phyloP scores from a whole-genome alignment of 179 eudicot genomes.

The Gypsophila paniculata region DNA sequence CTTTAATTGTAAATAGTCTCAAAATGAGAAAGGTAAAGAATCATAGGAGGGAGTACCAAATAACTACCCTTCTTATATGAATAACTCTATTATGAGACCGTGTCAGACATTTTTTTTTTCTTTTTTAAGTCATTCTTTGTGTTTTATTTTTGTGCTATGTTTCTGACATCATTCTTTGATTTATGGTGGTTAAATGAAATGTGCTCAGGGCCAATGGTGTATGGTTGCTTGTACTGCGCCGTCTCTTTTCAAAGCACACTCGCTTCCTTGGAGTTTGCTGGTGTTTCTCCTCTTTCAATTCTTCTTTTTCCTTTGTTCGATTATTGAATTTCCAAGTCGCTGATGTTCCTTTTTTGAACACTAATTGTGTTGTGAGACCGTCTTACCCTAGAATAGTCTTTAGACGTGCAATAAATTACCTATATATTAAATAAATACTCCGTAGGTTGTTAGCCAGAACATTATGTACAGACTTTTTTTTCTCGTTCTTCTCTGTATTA shows the following conservation, averaged over 20 bases:
- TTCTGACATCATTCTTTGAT: background rate
- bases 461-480: background rate
- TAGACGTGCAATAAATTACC: too few species aligned
- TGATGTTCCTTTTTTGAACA: too few species aligned
- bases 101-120: too few species aligned
- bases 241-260: constrained; percentile 68
- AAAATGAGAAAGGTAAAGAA: too few species aligned
- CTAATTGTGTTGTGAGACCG: too few species aligned
- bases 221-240: constrained; percentile 90
- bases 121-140: too few species aligned
- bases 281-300: constrained; percentile 24
- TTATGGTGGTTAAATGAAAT: background rate
- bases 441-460: background rate
- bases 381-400: too few species aligned
- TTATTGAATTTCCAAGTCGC: background rate
- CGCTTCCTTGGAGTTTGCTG: constrained; percentile 74
- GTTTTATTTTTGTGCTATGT: background rate
- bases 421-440: too few species aligned
- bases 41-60: too few species aligned
- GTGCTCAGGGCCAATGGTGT: constrained; percentile 86
- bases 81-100: too few species aligned
- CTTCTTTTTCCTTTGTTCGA: background rate
- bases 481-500: background rate
- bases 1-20: too few species aligned
- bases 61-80: too few species aligned